Evolutionary conservation across 116 monocot species (phyloP).

Genomic region (Thalassia testudinum): DNA sequence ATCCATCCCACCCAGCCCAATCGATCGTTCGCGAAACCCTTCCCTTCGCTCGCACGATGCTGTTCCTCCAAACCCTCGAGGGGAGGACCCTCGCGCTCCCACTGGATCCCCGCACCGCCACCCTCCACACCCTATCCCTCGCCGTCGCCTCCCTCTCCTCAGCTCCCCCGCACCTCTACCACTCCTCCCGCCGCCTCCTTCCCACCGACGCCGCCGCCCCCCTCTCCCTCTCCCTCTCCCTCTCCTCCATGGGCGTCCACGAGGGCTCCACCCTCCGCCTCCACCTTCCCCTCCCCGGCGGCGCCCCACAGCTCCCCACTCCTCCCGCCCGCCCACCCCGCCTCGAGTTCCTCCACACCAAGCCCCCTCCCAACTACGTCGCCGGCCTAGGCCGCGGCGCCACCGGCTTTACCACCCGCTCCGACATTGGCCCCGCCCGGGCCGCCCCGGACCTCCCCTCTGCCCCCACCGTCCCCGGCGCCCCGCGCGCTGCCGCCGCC

Average conservation of each 20-base stretch:
- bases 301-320: constrained; percentile 9
- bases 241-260: constrained; percentile 22
- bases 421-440: constrained; percentile 94
- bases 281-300: constrained; percentile 51
- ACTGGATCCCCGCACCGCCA: constrained; percentile 31
- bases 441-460: constrained; percentile 89
- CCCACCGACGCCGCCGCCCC: constrained; percentile 4
- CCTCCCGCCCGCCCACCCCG: constrained; percentile 38
- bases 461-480: constrained; percentile 12
- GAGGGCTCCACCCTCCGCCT: constrained; percentile 33
- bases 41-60: too few relatives aligned
- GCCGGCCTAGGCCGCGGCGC: constrained; percentile 97
- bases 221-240: constrained; percentile 9
- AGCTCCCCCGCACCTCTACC: constrained; percentile 29
- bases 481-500: constrained; percentile 45
- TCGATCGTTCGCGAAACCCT: too few relatives aligned
- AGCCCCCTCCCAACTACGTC: constrained; percentile 95
- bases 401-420: constrained; percentile 93
- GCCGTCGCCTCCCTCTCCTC: constrained; percentile 30
- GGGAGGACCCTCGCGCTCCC: constrained; percentile 42
- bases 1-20: too few relatives aligned
- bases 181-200: constrained; percentile 44
- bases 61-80: constrained; percentile 49
- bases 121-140: constrained; percentile 30
- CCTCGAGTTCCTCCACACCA: constrained; percentile 82